These are phyloP conservation scores for Fusarium tjaetaba DNA, from an alignment of 2,329 filamentous ascomycete genomes.

Conservation along the genomic window DNA sequence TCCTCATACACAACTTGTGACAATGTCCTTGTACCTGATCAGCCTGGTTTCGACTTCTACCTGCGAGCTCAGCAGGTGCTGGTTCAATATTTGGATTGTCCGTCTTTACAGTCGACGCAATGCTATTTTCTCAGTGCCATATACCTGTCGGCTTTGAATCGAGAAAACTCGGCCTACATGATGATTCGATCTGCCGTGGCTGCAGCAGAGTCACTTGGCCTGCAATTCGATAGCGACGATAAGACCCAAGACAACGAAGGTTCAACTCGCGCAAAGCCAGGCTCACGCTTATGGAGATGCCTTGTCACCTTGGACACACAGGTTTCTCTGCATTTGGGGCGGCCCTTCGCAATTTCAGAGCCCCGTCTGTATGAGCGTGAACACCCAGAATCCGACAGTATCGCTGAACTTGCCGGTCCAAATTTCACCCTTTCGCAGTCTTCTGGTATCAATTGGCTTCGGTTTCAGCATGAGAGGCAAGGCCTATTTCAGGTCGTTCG, in stretches of 20 bases:
- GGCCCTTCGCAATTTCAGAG: conserved; percentile 24
- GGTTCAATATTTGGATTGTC: conserved; percentile 54
- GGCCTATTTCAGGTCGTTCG: conserved; percentile 28
- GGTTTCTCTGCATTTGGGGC: conserved; percentile 32
- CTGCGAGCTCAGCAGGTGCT: conserved; percentile 56
- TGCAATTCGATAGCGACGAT: conserved; percentile 10
- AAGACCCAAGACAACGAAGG: not conserved
- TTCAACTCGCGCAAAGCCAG: not conserved
- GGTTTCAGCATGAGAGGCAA: conserved; percentile 31
- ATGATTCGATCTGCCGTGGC: conserved; percentile 30
- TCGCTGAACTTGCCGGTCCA: conserved; percentile 25
- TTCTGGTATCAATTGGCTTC: conserved; percentile 35
- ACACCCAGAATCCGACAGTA: conserved; percentile 13
- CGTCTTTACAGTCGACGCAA: conserved; percentile 57
- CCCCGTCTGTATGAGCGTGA: not conserved
- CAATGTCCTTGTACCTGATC: conserved; percentile 49
- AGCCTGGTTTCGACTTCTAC: conserved; percentile 54
- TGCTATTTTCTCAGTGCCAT: conserved; percentile 56
- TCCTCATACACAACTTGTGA: conserved; percentile 38
- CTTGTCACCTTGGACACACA: conserved; percentile 31
- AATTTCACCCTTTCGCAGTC: conserved; percentile 21
- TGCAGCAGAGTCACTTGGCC: conserved; percentile 30
- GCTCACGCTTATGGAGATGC: conserved; percentile 33
- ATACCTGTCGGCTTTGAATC: conserved; percentile 49
- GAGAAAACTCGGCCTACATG: conserved; percentile 33